Evolutionary conservation across 129 eudicot genomes (phyloP), one percentile per base, ranked within the genome.

Genomic region (Cynara cardunculus): DNA sequence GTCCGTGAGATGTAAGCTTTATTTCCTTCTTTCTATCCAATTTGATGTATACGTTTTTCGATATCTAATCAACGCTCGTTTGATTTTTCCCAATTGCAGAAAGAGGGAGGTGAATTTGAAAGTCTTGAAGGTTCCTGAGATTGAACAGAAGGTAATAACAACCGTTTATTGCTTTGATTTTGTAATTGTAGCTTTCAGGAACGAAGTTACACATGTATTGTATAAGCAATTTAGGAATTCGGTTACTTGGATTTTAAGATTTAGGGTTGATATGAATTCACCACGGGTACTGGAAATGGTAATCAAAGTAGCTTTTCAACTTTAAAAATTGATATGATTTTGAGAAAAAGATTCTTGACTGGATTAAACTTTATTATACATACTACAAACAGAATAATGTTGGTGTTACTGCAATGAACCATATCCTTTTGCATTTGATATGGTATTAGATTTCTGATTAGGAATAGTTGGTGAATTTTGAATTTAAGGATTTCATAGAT

Each of bases 61-160:
- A 64, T 41, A 5, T 72, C 46, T 30, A 72, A 81, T 72, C 67
- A 27, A 49, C 71, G 28, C 26, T 30, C 25, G 28, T 77, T 76
- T 80, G 39, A 66, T 75, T 68, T 2, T 25, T n/a, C 24, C 8
- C 5, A 31, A 67, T 85, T 94, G 74, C 89, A 96, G 99, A 85
- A 96, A 96, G 82, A 85, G 99, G 72, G 99, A 96, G 95, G 99
- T 96, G 76, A 96, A 96, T 89, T 88, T 96, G 97, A 96, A 96
- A 81, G 99, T 96, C 28, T 87, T 96, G 90, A 92, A 96, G 89
- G 98, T 96, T 72, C 99, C 99, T 27, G 99, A 96, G 90, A 96
- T 96, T 74, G 99, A 96, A 83, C 99, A 96, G 78, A 96, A 96
- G 98, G 99, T 96, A 78, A 82, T 3, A 49, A n/a, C 56, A 68